Percentiles rank a stretch among this genome's conserved stretches.
phyloP scores from a whole-genome alignment of 306 rosid species.

The Inga leiocalycina region DNA sequence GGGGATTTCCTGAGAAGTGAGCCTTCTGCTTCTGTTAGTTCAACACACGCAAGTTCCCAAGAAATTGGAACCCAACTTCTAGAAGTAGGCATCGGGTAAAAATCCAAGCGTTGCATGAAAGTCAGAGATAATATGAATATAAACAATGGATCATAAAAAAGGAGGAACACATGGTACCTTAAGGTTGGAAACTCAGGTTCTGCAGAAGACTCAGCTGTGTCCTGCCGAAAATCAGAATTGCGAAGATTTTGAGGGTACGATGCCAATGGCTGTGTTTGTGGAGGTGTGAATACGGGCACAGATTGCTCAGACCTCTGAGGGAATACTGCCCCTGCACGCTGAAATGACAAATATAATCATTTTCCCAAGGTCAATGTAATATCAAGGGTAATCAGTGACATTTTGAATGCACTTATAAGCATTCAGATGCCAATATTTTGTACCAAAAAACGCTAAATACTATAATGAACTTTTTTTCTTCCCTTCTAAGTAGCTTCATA shows the following conservation, averaged over 20 bases:
- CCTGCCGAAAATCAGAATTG: constrained; percentile 48
- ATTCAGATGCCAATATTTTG: constrained; percentile 20
- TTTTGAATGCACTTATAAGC: constrained; percentile 8
- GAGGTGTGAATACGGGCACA: constrained; percentile 90
- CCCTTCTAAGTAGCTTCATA: constrained; percentile 16
- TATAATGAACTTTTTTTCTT: background rate
- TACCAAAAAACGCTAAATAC: constrained; percentile 9
- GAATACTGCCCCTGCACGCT: constrained; percentile 95
- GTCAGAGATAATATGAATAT: constrained; percentile 9
- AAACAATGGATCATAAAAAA: constrained; percentile 18
- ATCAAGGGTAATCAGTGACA: constrained; percentile 27
- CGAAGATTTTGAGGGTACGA: constrained; percentile 78
- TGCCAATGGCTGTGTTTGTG: constrained; percentile 86
- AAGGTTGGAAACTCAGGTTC: constrained; percentile 89
- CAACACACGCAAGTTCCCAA: background rate
- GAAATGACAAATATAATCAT: constrained; percentile 32
- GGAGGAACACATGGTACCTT: constrained; percentile 55
- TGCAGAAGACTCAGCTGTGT: constrained; percentile 68
- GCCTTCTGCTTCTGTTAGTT: background rate
- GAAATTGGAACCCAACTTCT: background rate
- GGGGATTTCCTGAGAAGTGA: background rate
- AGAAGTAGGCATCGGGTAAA: background rate
- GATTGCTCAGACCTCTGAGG: constrained; percentile 83
- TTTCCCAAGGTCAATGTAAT: constrained; percentile 29
- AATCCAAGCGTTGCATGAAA: constrained; percentile 21